phyloP scores from a whole-genome alignment of 495 filamentous ascomycete genomes.

The Penicillium argentinense region DNA sequence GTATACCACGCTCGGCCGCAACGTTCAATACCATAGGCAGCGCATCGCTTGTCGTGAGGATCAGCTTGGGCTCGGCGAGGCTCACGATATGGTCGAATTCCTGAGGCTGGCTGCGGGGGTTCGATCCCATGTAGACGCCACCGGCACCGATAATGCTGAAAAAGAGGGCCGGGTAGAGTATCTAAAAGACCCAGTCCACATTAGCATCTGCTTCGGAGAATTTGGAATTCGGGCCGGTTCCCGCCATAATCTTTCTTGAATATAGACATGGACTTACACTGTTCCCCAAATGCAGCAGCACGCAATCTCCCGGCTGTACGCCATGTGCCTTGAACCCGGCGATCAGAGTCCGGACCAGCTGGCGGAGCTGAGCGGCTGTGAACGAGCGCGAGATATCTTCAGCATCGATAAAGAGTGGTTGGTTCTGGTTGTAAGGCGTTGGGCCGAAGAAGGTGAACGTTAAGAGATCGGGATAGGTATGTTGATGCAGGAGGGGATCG shows the following conservation, averaged over 20 bases:
- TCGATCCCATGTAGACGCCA: conserved; percentile 41
- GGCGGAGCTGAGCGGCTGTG: conserved; percentile 49
- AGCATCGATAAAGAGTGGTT: conserved; percentile 57
- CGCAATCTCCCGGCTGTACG: conserved; percentile 56
- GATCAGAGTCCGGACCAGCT: conserved; percentile 50
- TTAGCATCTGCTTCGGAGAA: conserved; percentile 7
- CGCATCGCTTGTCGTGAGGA: conserved; percentile 28
- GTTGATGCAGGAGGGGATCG: conserved; percentile 20
- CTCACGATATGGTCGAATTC: conserved; percentile 35
- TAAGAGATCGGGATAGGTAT: conserved; percentile 41
- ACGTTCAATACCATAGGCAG: conserved; percentile 21
- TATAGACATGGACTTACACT: conserved; percentile 52
- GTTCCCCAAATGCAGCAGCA: conserved; percentile 63
- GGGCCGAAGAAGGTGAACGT: conserved; percentile 41
- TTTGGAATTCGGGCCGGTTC: not conserved
- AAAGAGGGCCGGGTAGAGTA: conserved; percentile 49
- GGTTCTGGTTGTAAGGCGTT: conserved; percentile 32
- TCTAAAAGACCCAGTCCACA: conserved; percentile 26
- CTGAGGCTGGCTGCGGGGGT: conserved; percentile 31
- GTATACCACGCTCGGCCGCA: conserved; percentile 40
- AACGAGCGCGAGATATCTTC: conserved; percentile 54
- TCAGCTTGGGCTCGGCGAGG: conserved; percentile 31
- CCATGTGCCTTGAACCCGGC: conserved; percentile 56
- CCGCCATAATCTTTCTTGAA: not conserved
- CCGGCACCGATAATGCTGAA: conserved; percentile 48